Base-by-base conservation (phyloP, 2,329 filamentous ascomycete species). In the Scedosporium minutisporum region DNA sequence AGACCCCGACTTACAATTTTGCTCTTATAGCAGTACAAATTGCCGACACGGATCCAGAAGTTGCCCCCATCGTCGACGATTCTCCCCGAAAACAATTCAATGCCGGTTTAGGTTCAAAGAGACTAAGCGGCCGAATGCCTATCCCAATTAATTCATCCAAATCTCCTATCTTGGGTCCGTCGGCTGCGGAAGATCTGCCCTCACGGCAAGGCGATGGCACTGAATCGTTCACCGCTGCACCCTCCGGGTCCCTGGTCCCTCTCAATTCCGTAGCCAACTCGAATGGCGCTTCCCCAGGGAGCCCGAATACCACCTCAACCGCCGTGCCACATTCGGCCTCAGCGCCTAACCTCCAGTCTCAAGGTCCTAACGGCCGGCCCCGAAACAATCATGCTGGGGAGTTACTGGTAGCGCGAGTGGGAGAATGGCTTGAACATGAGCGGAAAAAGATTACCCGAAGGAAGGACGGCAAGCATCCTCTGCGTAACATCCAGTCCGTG, bases 341-440 rank as follows among this genome's bases (percentile, higher is more conserved):
- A 63, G 65, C 6, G 63, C 68, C 33, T 68, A 67, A 16, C 65
- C 29, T 41, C 25, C 38, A 38, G 1, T 48, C 23, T 1, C 9
- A 18, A 29, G 60, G 41, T 6, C 57, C 60, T 38, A 23, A 66
- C 27, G 64, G 67, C 38, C 71, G 72, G 9, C 72, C 67, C n/a
- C 65, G 73, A 62, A 76, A 78, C 62, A 73, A 78, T 59, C 69
- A 73, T 61, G 68, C 71, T 48, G 78, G 78, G 61, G 78, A 86
- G 67, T 83, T 80, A 66, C 74, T 96, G 6, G 75, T 95, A 29
- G 81, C 86, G 21, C 90, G 96, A 70, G 86, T 97, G 14, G 82
- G 84, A 27, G 86, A 90, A 66, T 97, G 93, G 93, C 77, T 97
- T 46, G 86, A 93, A 68, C 84, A 87, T 59, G 92, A 97, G 75